Evolutionary conservation across 495 filamentous ascomycete species (phyloP), one percentile per base, ranked within the genome.

Genomic region (Lepraria neglecta): DNA sequence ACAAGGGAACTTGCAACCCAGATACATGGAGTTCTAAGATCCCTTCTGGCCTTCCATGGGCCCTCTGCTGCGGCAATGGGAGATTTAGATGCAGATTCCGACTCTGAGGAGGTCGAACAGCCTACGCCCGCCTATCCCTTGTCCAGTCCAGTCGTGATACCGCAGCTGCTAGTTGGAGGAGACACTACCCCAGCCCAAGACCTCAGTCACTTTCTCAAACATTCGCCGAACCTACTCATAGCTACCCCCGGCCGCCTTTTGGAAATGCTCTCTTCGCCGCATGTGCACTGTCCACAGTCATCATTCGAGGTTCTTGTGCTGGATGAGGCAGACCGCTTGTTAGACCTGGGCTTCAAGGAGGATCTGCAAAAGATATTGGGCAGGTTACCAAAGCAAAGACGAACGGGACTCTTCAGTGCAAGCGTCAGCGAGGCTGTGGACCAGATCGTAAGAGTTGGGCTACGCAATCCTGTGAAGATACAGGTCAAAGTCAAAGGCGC

Each of bases 261-360:
- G 2, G 94, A 97, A 63, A 77, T 97, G 5, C 82, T 98, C 19
- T 87, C 88, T 6, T 95, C 90, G n/a, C 88, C 84, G 9, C 88
- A 95, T 72, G 92, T 97, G 5, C 88, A 95, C 69, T 90, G 87
- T 63, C 85, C 92, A 0, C 85, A 90, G 56, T 91, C 91, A 31
- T 88, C 87, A 0, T 96, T 96, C 66, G 91, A 97, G 67, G 84
- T 88, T 60, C 80, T 98, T 14, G 87, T 98, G 51, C 78, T 98
- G 56, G 94, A 98, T 68, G 94, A 98, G 74, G 94, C 94, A 46
- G 94, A 98, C 70, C 77, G 95, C 58, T 75, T 98, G 28, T 76
- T 98, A 9, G 95, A 98, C 72, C 78, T 97, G n/a, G 95, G 95
- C 10, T 97, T 98, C 76, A 91, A 91, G 68, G 84, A 92, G 9